These are phyloP conservation scores for Mucor lusitanicus DNA, from an alignment of 371 early-diverging fungal genomes.

Conservation along the genomic window DNA sequence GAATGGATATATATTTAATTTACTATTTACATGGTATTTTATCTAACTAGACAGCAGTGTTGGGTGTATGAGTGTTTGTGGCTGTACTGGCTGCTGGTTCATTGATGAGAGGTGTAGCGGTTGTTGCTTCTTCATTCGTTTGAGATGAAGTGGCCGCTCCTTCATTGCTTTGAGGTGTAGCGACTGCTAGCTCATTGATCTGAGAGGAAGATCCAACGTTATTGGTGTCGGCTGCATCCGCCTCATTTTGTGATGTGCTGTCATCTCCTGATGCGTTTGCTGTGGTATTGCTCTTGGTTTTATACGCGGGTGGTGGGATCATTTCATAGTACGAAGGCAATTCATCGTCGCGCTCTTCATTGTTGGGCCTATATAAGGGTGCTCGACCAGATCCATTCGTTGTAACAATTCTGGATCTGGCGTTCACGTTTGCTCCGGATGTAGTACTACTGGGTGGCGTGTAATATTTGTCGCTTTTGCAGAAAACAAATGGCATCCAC, in stretches of 20 bases:
- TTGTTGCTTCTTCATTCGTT: too few relatives aligned
- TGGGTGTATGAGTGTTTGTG: not conserved
- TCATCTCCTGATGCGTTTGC: not conserved
- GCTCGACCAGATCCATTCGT: not conserved
- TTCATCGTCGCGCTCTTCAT: not conserved
- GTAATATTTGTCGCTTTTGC: constrained; percentile 3
- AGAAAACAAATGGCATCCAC: constrained; percentile 11
- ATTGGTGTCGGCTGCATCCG: not conserved
- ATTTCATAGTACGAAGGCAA: constrained; percentile 15
- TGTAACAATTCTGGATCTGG: not conserved
- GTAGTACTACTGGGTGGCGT: not conserved
- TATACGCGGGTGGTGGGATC: constrained; percentile 9
- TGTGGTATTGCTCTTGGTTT: not conserved
- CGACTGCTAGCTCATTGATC: not conserved
- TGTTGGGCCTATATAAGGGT: constrained; percentile 2
- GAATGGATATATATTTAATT: not conserved
- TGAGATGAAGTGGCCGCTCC: too few relatives aligned
- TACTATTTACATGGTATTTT: not conserved
- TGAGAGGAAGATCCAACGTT: not conserved
- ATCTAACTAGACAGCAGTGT: not conserved
- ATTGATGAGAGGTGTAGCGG: too few relatives aligned
- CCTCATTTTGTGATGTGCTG: not conserved
- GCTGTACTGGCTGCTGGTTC: not conserved
- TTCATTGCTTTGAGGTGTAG: not conserved
- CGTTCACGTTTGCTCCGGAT: not conserved